These are phyloP conservation scores for Chaetomium olivaceum DNA, from an alignment of 2,329 filamentous ascomycete genomes.

Conservation along the genomic window DNA sequence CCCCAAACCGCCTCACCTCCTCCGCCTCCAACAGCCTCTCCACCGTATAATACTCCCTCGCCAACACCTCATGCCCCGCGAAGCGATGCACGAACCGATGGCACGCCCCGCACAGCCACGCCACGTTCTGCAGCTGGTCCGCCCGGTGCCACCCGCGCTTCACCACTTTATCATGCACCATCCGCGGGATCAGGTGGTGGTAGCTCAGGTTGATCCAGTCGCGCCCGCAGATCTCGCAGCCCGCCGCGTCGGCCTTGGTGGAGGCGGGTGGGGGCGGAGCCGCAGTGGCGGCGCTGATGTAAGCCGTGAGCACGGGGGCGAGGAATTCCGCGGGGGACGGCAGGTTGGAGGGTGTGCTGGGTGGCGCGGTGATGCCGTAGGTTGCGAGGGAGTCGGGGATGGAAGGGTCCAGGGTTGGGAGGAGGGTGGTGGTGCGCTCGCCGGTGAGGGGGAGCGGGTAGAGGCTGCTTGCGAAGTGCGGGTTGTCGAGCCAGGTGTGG, in stretches of 20 bases:
- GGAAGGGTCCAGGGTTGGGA: constrained; percentile 57
- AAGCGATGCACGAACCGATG: constrained; percentile 80
- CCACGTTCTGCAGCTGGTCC: constrained; percentile 75
- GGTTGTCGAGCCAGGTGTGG: constrained; percentile 50
- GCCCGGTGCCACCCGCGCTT: constrained; percentile 78
- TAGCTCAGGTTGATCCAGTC: constrained; percentile 77
- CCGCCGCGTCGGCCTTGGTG: constrained; percentile 53
- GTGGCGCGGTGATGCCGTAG: constrained; percentile 59
- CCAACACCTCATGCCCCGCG: constrained; percentile 75
- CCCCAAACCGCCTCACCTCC: constrained; percentile 69
- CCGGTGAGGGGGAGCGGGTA: constrained; percentile 60
- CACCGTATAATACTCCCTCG: constrained; percentile 70
- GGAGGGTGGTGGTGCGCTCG: constrained; percentile 51
- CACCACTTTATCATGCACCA: constrained; percentile 72
- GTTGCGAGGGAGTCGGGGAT: constrained; percentile 67
- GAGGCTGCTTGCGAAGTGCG: constrained; percentile 48
- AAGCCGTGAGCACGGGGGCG: constrained; percentile 62
- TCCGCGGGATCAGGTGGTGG: constrained; percentile 81
- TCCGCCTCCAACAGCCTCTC: constrained; percentile 69
- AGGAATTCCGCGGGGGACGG: constrained; percentile 57
- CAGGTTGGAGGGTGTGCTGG: constrained; percentile 34
- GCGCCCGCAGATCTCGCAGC: constrained; percentile 76
- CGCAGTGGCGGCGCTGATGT: constrained; percentile 57
- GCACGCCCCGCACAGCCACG: constrained; percentile 83
- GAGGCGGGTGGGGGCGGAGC: constrained; percentile 64